Percentiles rank a stretch among this genome's conserved stretches.
Conservation (phyloP, 164 flowering plant genomes). For the Umbilicus rupestris region DNA sequence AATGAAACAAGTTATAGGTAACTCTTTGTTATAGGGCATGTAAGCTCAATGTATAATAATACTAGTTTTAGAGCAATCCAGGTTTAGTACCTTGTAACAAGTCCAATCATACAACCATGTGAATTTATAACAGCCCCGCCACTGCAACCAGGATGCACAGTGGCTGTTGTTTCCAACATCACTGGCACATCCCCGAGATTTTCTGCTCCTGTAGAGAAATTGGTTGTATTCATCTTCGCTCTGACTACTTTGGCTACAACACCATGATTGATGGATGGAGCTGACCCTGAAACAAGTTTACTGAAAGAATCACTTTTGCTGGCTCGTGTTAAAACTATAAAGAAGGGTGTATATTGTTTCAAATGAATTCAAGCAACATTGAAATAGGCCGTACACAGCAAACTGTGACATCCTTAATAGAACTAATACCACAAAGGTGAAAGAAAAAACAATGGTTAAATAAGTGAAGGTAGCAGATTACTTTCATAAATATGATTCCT, state of each 20-base stretch:
- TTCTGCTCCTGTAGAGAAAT: slow-evolving; percentile 17
- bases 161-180: slow-evolving; percentile 94
- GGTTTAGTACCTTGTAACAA: slow-evolving; percentile 74
- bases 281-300: slow-evolving; percentile 34
- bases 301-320: not conserved
- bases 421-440: not conserved
- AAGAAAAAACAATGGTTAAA: not conserved
- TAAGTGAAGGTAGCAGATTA: not conserved
- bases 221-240: slow-evolving; percentile 27
- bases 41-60: too few species aligned
- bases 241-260: slow-evolving; percentile 71
- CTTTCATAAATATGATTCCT: too few species aligned
- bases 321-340: not conserved
- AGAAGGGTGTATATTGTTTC: too few species aligned
- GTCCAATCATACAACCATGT: slow-evolving; percentile 78
- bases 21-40: not conserved
- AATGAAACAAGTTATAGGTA: not conserved
- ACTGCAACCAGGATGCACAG: slow-evolving; percentile 94
- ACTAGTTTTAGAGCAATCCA: not conserved
- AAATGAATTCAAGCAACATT: not conserved
- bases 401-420: not conserved
- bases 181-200: slow-evolving; percentile 29
- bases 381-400: not conserved
- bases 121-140: slow-evolving; percentile 89
- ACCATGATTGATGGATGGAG: slow-evolving; percentile 66